A percentile compares a stretch with the other conserved stretches of the same genome.
Conservation (phyloP, 2,329 filamentous ascomycete species). For the Apiospora arundinis region DNA sequence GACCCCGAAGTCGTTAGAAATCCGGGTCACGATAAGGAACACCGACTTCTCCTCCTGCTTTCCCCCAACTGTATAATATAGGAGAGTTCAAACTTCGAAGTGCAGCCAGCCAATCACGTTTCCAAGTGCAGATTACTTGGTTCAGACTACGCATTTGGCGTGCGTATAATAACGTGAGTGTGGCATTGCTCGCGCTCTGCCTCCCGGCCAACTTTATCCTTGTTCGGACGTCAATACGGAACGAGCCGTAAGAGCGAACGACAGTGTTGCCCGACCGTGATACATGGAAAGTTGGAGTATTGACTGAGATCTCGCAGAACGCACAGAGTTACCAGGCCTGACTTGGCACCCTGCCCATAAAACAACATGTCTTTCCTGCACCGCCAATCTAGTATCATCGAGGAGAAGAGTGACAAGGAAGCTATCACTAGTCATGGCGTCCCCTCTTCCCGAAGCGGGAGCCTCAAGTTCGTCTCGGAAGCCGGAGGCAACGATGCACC, state of each 20-base stretch:
- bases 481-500: slow-evolving; percentile 55
- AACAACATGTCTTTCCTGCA: background rate
- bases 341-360: background rate
- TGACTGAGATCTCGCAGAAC: too few relatives aligned
- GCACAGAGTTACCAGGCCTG: background rate
- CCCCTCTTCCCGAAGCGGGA: background rate
- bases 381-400: background rate
- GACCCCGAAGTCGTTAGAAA: background rate
- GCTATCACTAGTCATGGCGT: too few relatives aligned
- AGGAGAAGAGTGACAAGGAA: background rate
- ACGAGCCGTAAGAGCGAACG: background rate
- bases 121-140: background rate
- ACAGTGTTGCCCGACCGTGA: background rate
- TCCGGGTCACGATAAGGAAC: too few relatives aligned
- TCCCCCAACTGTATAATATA: background rate
- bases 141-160: background rate
- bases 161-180: background rate
- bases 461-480: slow-evolving; percentile 18
- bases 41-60: background rate
- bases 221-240: background rate
- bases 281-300: too few relatives aligned
- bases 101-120: background rate
- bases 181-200: background rate
- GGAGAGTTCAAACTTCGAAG: background rate
- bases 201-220: background rate